Evolutionary conservation across 352 stramenopile species (phyloP).

Genomic region (Phytopythium cucurbitacearum): DNA sequence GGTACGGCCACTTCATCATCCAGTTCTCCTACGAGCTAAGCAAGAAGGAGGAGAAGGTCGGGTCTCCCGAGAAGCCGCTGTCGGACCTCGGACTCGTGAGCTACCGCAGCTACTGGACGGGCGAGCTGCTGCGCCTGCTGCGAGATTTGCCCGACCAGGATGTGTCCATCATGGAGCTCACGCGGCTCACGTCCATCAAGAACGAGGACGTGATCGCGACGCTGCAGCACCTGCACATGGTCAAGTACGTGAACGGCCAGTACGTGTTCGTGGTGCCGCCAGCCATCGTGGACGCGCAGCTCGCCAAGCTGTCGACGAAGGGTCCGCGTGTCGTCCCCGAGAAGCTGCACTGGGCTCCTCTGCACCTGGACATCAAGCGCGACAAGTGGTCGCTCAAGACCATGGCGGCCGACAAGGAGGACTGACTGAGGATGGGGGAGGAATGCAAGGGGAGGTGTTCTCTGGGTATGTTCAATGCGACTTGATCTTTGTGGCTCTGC

Average conservation of each 20-base stretch:
- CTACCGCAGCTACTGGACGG: constrained; percentile 99
- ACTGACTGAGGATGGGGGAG: constrained; percentile 16
- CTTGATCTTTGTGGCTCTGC: constrained; percentile 4
- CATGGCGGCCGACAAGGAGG: constrained; percentile 68
- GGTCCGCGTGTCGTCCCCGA: constrained; percentile 63
- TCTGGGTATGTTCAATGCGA: background rate
- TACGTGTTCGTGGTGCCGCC: constrained; percentile 96
- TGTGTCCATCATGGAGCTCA: constrained; percentile 96
- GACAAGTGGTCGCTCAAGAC: constrained; percentile 86
- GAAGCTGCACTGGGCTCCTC: constrained; percentile 78
- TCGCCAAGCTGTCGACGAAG: constrained; percentile 76
- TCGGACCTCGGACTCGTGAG: constrained; percentile 98
- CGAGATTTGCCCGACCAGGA: constrained; percentile 70
- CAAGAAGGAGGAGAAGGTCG: constrained; percentile 97
- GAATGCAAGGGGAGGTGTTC: background rate
- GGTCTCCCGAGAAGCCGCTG: constrained; percentile 98
- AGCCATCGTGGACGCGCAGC: constrained; percentile 85
- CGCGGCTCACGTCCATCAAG: constrained; percentile 88
- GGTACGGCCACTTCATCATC: constrained; percentile 99
- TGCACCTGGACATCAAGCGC: constrained; percentile 82
- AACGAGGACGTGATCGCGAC: constrained; percentile 99
- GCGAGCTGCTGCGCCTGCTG: constrained; percentile 93
- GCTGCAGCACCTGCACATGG: constrained; percentile 97
- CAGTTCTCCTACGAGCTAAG: constrained; percentile 98
- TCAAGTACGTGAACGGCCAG: constrained; percentile 99